Evolutionary conservation across 2,329 filamentous ascomycete genomes (phyloP).

Genomic region (Ilyonectria mors-panacis): DNA sequence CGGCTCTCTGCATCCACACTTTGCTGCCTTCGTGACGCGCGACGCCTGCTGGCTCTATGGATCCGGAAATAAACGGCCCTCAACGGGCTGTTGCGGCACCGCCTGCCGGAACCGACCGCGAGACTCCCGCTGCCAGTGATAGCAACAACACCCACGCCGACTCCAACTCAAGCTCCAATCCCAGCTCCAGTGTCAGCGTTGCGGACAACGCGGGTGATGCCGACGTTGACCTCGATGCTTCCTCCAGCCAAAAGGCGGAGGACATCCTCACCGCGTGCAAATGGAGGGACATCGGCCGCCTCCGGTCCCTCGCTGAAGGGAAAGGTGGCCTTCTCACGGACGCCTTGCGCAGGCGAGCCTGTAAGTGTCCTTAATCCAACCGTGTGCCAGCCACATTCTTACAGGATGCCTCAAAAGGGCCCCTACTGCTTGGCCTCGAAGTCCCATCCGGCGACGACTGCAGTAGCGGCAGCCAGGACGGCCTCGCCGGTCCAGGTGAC

Average conservation of each 20-base stretch:
- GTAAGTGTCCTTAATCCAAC: constrained; percentile 68
- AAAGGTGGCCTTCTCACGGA: constrained; percentile 79
- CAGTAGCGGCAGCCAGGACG: constrained; percentile 31
- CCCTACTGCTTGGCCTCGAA: constrained; percentile 66
- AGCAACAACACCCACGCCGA: constrained; percentile 30
- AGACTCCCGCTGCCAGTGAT: constrained; percentile 24
- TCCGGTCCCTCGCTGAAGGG: constrained; percentile 73
- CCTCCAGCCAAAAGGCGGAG: constrained; percentile 52
- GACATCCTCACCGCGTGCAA: constrained; percentile 71
- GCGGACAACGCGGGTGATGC: not conserved
- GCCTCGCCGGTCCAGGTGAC: constrained; percentile 23
- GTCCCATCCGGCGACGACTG: constrained; percentile 27
- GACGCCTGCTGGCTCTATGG: constrained; percentile 18
- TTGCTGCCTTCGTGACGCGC: constrained; percentile 7
- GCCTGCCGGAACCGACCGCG: constrained; percentile 24
- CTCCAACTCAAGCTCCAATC: constrained; percentile 33
- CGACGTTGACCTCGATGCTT: constrained; percentile 33
- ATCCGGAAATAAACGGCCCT: constrained; percentile 30
- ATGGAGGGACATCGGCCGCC: constrained; percentile 67
- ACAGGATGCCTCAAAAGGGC: constrained; percentile 65
- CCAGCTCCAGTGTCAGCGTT: constrained; percentile 19
- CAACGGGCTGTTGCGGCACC: constrained; percentile 17
- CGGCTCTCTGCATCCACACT: constrained; percentile 19
- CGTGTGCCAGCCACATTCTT: constrained; percentile 23
- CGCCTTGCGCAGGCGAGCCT: constrained; percentile 79